Percentiles rank a stretch among this genome's conserved stretches.
These are phyloP conservation scores for Penicillium sp. DNA, from an alignment of 2,329 filamentous ascomycete species.

Conservation along the genomic window DNA sequence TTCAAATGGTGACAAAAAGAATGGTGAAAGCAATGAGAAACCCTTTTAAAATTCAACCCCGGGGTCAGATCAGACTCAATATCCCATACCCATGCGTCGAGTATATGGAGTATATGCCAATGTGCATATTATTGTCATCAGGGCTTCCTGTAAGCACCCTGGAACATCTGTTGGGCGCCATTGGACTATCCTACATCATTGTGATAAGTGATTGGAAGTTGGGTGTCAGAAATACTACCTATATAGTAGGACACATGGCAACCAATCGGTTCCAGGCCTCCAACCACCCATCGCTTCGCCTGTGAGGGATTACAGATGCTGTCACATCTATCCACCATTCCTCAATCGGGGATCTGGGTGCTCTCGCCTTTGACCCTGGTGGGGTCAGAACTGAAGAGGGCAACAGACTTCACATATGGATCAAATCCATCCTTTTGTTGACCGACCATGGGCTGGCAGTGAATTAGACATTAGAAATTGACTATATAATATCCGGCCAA, in stretches of 20 bases:
- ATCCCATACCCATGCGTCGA: not conserved
- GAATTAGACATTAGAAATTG: not conserved
- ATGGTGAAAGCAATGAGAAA: conserved; percentile 20
- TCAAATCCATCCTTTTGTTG: not conserved
- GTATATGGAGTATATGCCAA: not conserved
- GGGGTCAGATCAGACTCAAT: not conserved
- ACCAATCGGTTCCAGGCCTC: not conserved
- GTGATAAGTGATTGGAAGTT: not conserved
- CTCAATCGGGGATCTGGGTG: not conserved
- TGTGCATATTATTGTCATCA: not conserved
- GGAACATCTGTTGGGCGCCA: not conserved
- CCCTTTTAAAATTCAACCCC: not conserved
- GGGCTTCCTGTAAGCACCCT: not conserved
- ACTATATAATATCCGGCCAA: not conserved
- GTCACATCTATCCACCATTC: not conserved
- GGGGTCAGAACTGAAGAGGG: not conserved
- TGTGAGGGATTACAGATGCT: not conserved
- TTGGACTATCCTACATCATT: not conserved
- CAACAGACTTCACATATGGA: not conserved
- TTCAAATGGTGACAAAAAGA: conserved; percentile 67
- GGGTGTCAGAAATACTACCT: not conserved
- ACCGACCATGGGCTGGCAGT: not conserved
- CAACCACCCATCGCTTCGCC: not conserved
- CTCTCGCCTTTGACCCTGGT: not conserved
- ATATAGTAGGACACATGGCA: not conserved